These are phyloP conservation scores for Talaromyces sp. DNA, from an alignment of 2,329 filamentous ascomycete species.

Conservation along the genomic window DNA sequence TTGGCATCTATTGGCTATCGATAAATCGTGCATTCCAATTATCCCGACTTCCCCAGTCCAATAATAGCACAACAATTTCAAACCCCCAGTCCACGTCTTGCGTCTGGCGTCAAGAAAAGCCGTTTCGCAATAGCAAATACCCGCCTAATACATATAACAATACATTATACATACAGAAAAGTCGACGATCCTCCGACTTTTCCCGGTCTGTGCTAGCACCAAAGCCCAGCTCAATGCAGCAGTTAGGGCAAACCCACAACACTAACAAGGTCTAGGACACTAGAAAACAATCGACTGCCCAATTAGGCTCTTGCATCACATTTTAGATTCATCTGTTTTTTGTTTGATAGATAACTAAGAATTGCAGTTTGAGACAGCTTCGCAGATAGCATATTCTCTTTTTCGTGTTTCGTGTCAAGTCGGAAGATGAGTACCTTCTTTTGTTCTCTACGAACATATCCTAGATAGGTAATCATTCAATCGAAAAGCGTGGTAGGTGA, in stretches of 20 bases:
- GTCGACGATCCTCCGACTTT: constrained; percentile 7
- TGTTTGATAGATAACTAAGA: neutral
- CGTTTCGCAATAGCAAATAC: neutral
- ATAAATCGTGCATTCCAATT: neutral
- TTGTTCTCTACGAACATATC: neutral
- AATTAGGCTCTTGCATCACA: constrained; percentile 1
- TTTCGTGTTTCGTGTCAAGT: constrained; percentile 1
- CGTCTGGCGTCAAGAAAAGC: neutral
- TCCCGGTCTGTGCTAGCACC: constrained; percentile 4
- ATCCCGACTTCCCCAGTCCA: neutral
- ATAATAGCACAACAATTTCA: neutral
- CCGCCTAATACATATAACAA: neutral
- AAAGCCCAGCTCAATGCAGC: neutral
- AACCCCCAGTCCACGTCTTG: no score
- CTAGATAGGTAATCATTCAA: neutral
- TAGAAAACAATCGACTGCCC: neutral
- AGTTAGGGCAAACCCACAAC: constrained; percentile 11
- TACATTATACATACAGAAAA: neutral
- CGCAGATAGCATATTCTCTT: neutral
- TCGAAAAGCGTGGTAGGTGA: neutral
- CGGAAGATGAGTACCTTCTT: neutral
- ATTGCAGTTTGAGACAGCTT: neutral
- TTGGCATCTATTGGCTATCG: neutral
- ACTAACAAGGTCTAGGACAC: neutral
- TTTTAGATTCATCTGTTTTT: neutral